These are phyloP conservation scores for Neonectria magnoliae DNA, from an alignment of 2,329 filamentous ascomycete species.

Conservation along the genomic window DNA sequence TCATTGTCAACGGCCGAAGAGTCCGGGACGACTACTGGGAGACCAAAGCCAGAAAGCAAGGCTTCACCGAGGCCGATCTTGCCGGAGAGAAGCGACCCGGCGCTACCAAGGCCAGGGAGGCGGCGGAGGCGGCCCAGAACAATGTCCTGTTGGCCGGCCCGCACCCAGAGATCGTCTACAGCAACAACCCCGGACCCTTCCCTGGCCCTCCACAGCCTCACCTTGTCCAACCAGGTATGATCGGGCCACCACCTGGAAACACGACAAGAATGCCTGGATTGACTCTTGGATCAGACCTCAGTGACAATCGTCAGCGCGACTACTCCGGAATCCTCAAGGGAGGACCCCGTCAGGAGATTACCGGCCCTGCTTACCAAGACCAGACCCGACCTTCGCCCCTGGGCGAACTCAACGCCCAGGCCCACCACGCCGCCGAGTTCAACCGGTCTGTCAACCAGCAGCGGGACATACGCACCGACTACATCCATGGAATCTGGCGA, in stretches of 20 bases:
- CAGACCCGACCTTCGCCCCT: slow-evolving; percentile 80
- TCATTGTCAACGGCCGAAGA: slow-evolving; percentile 88
- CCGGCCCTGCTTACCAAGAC: slow-evolving; percentile 88
- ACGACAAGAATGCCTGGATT: slow-evolving; percentile 84
- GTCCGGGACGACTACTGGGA: slow-evolving; percentile 99
- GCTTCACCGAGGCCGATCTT: slow-evolving; percentile 95
- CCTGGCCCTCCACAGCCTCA: slow-evolving; percentile 74
- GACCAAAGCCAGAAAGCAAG: slow-evolving; percentile 94
- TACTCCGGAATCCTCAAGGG: slow-evolving; percentile 81
- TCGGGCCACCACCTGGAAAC: slow-evolving; percentile 70
- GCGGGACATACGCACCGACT: slow-evolving; percentile 80
- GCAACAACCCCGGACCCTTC: slow-evolving; percentile 74
- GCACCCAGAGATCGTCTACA: slow-evolving; percentile 90
- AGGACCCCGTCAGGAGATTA: slow-evolving; percentile 88
- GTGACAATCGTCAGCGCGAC: slow-evolving; percentile 80
- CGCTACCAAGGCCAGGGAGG: slow-evolving; percentile 87
- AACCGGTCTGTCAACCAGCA: slow-evolving; percentile 86
- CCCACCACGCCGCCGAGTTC: slow-evolving; percentile 88
- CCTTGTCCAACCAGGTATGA: slow-evolving; percentile 77
- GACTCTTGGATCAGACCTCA: slow-evolving; percentile 80
- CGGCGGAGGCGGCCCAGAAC: slow-evolving; percentile 72
- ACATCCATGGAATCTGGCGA: slow-evolving; percentile 83
- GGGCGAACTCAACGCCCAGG: slow-evolving; percentile 84
- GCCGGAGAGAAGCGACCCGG: slow-evolving; percentile 97
- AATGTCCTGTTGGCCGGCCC: slow-evolving; percentile 71